A percentile compares a stretch with the other conserved stretches of the same genome.
Evolutionary conservation across 352 stramenopile species (phyloP).

Genomic region (Globisporangium spinosum): DNA sequence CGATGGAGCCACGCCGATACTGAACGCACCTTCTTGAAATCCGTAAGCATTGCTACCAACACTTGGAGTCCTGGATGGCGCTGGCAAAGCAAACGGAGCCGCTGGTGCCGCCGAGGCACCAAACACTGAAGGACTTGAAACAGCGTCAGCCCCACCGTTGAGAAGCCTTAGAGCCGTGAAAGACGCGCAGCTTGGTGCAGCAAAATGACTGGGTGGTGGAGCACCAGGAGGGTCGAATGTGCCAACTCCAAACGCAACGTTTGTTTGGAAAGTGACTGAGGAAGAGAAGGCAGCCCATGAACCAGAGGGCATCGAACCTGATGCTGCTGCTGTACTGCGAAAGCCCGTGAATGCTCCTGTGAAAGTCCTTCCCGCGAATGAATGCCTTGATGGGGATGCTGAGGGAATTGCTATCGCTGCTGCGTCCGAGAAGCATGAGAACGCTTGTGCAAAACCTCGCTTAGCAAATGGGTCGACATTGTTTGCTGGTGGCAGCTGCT

Average conservation of each 20-base stretch:
- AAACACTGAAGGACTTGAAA: not conserved
- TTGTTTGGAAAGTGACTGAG: no score
- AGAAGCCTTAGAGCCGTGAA: not conserved
- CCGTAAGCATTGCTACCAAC: not conserved
- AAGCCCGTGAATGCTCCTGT: no score
- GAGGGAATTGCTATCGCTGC: no score
- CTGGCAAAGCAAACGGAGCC: not conserved
- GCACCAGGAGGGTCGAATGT: not conserved
- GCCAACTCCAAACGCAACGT: not conserved
- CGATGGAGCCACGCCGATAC: not conserved
- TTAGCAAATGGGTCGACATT: no score
- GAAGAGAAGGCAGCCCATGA: no score
- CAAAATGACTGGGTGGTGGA: not conserved
- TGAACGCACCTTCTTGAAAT: not conserved
- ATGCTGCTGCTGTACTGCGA: no score
- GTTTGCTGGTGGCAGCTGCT: no score
- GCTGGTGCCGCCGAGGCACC: not conserved
- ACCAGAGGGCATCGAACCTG: no score
- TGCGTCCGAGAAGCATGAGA: no score
- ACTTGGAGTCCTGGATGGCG: not conserved
- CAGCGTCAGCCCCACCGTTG: not conserved
- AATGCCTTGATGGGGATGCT: no score
- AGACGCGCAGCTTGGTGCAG: not conserved
- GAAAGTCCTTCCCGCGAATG: no score
- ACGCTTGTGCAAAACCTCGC: no score